Conservation (phyloP, 2,329 filamentous ascomycete genomes). For the Fulvia fulva region DNA sequence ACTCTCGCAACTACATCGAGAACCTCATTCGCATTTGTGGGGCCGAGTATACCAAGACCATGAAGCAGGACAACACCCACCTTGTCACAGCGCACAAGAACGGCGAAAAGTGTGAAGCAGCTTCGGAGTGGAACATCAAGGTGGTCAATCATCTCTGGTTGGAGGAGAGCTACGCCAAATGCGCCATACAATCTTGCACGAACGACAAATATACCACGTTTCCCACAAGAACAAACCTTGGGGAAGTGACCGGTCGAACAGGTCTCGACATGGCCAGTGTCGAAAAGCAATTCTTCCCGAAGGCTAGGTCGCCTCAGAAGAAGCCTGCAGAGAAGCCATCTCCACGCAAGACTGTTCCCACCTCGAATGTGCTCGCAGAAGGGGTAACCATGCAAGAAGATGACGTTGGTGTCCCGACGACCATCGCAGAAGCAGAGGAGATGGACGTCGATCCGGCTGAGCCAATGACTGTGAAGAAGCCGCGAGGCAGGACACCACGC, state of each 20-base stretch:
- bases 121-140: constrained; percentile 84
- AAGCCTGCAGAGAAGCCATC: constrained; percentile 19
- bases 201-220: constrained; percentile 79
- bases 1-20: constrained; percentile 88
- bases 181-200: constrained; percentile 68
- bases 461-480: constrained; percentile 26
- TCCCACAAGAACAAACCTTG: constrained; percentile 81
- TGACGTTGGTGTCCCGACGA: constrained; percentile 8
- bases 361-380: constrained; percentile 14
- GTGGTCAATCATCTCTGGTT: constrained; percentile 96
- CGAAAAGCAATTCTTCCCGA: constrained; percentile 63
- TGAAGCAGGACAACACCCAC: constrained; percentile 94
- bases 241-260: constrained; percentile 88
- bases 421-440: constrained; percentile 20
- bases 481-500: constrained; percentile 23
- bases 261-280: constrained; percentile 69
- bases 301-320: constrained; percentile 26
- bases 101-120: constrained; percentile 91
- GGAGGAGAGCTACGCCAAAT: constrained; percentile 93
- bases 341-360: constrained; percentile 20
- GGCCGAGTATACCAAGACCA: constrained; percentile 86
- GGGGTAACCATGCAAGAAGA: background rate
- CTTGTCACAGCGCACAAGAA: constrained; percentile 83
- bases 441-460: constrained; percentile 23
- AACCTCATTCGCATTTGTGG: constrained; percentile 82